Percentiles rank a stretch among this genome's conserved stretches.
These are phyloP conservation scores for Hansenula lynferdii DNA, from an alignment of 1,139 yeast genomes.

Conservation along the genomic window DNA sequence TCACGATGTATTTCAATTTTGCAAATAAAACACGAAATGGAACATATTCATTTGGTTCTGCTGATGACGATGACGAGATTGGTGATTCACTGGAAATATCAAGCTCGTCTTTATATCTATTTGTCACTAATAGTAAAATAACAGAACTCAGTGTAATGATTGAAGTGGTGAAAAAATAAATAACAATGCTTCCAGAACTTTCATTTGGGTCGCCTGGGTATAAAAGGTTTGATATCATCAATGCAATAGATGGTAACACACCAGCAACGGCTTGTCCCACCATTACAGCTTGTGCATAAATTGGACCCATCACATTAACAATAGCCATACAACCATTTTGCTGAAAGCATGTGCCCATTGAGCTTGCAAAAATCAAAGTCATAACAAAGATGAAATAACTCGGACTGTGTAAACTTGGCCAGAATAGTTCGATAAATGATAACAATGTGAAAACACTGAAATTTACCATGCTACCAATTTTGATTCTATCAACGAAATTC, in stretches of 20 bases:
- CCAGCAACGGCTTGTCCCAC: constrained; percentile 96
- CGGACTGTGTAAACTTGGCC: constrained; percentile 35
- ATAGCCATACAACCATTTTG: constrained; percentile 92
- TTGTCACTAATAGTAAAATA: constrained; percentile 28
- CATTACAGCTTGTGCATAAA: constrained; percentile 83
- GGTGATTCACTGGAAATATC: constrained; percentile 6
- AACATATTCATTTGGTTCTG: constrained; percentile 13
- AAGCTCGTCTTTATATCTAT: constrained; percentile 18
- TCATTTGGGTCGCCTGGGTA: constrained; percentile 30
- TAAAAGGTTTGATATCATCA: constrained; percentile 54
- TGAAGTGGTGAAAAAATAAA: constrained; percentile 70
- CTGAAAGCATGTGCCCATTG: constrained; percentile 65
- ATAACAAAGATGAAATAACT: constrained; percentile 44
- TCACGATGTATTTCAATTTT: constrained; percentile 57
- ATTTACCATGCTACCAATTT: constrained; percentile 26
- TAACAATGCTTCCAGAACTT: constrained; percentile 44
- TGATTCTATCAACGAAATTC: constrained; percentile 55
- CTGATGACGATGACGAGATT: neutral
- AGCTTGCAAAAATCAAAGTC: constrained; percentile 53
- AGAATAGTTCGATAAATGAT: constrained; percentile 48
- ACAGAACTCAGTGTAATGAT: constrained; percentile 50
- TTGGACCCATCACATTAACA: constrained; percentile 72
- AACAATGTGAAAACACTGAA: constrained; percentile 28
- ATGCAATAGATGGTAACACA: constrained; percentile 76
- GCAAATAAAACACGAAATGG: constrained; percentile 29